Base-by-base conservation (phyloP, 106 monocot genomes). In the Amphibolis antarctica region DNA sequence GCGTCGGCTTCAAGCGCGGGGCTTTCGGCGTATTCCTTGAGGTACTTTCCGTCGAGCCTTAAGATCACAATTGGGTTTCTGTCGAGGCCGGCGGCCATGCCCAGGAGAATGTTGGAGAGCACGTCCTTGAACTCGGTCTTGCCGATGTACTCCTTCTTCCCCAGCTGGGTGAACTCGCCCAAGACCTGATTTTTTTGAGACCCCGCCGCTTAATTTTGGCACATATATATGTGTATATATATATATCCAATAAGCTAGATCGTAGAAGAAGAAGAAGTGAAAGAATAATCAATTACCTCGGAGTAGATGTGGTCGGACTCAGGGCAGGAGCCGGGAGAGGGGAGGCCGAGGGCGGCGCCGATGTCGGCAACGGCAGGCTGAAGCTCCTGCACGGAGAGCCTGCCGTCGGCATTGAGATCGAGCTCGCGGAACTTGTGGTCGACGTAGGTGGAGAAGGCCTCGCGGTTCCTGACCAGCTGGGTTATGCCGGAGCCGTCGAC, bases 21-120 rank as follows among this genome's bases (percentile, higher is more conserved):
- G 46, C 96, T 74, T 63, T 66, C 74, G 0, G 82, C 71, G 55
- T 81, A 96, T 45, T 96, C 96, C 48, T 66, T 76, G 10, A 96
- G 74, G 63, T 91, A 87, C 53, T 91, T 75, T 0, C 98, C 98
- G 69, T 98, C 91, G 1, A 98, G 79, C 65, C 91, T 82, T 66
- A 98, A 69, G 47, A 98, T 98, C 23, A 91, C 90, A 46, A 98
- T 79, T 5, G 87, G 85, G 65, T 91, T 81, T 70, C 87, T 81
- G 65, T 88, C 85, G n/a, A 98, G 84, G n/a, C 91, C 91, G 10
- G 82, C 87, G 1, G 90, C 98, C 85, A 98, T 81, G 22, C 87
- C 87, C 71, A 98, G 46, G 17, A 98, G 63, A 43, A 98, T 81
- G 67, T 91, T 91, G 0, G 84, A 85, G 3, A 91, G 73, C 18